Evolutionary conservation across 75 land plant species (phyloP).

Genomic region (Pinus albicaulis): DNA sequence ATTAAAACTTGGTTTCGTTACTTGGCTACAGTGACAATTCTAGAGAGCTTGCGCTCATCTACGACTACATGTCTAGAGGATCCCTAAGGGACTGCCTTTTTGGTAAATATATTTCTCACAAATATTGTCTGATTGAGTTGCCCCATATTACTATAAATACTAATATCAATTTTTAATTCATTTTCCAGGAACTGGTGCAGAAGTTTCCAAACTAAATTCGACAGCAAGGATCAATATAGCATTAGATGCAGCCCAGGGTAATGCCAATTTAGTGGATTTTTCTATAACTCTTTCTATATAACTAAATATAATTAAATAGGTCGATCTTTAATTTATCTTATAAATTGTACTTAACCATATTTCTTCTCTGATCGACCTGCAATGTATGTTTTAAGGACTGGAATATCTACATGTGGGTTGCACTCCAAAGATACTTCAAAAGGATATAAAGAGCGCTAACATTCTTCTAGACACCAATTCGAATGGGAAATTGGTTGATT

Average conservation of each 20-base stretch:
- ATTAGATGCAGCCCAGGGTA: constrained; percentile 5
- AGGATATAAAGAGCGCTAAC: not conserved
- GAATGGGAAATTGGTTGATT: constrained; percentile 23
- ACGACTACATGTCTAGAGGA: constrained; percentile 53
- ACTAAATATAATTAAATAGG: too few species aligned
- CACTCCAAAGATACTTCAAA: constrained; percentile 7
- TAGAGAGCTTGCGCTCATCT: constrained; percentile 32
- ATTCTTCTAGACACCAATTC: not conserved
- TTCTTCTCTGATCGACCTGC: not conserved
- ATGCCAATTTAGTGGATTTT: not conserved
- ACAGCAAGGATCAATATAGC: constrained; percentile 11
- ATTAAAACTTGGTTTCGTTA: constrained; percentile 38
- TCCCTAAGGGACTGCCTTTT: constrained; percentile 52
- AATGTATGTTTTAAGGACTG: not conserved
- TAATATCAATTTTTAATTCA: not conserved
- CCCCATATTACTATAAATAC: not conserved
- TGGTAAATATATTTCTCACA: not conserved
- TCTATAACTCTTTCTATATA: too few species aligned
- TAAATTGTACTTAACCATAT: too few species aligned
- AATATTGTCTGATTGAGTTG: too few species aligned
- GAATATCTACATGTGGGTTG: constrained; percentile 17
- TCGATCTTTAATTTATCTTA: too few species aligned
- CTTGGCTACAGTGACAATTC: constrained; percentile 47
- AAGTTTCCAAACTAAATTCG: constrained; percentile 4
- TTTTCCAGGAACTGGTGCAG: not conserved